Evolutionary conservation across 1,284 basidiomycete genomes (phyloP), one percentile per base, ranked within the genome.

Genomic region (Meripilus lineatus): DNA sequence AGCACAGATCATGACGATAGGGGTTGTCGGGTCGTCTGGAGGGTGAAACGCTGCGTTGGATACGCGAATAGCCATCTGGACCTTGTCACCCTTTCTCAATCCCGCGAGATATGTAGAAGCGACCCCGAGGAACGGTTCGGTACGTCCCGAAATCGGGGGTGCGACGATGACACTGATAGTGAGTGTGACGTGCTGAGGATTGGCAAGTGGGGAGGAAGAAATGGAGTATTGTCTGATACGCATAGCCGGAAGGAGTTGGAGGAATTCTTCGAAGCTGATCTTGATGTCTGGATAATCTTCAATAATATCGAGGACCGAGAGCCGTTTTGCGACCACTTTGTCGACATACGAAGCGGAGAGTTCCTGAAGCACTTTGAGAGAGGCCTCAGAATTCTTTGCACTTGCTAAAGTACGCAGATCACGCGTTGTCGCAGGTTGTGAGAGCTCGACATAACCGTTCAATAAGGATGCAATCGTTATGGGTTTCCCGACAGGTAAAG

Each of bases 141-240:
- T 35, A n/a, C 54, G 43, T 1, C 62, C 63, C 15, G 68, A 65
- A 36, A 64, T 45, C 10, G 68, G 49, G 2, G 65, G 63, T 2
- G 61, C 61, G 21, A 68, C 63, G 46, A 75, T 52, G 24, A 76
- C 68, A 44, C 68, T 70, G 50, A 75, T 52, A 14, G 72, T 76
- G 32, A 77, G 64, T 2, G 68, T 67, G 26, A 66, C 71, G 48
- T 64, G 64, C 22, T 58, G 47, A 1, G 73, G 62, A 47, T 72
- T 65, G 58, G 64, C 67, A 15, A 77, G 62, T 1, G 74, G 74
- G 0, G 74, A 74, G 3, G 73, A 75, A 3, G 74, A 75, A 53
- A 76, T 75, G 5, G 71, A 74, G 56, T 77, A 77, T 52, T 75
- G 69, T 22, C 73, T 58, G 39, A 74, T 63, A 40, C 72, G 71